phyloP scores from a whole-genome alignment of 1,284 basidiomycete genomes.

The Leccinum fallax region DNA sequence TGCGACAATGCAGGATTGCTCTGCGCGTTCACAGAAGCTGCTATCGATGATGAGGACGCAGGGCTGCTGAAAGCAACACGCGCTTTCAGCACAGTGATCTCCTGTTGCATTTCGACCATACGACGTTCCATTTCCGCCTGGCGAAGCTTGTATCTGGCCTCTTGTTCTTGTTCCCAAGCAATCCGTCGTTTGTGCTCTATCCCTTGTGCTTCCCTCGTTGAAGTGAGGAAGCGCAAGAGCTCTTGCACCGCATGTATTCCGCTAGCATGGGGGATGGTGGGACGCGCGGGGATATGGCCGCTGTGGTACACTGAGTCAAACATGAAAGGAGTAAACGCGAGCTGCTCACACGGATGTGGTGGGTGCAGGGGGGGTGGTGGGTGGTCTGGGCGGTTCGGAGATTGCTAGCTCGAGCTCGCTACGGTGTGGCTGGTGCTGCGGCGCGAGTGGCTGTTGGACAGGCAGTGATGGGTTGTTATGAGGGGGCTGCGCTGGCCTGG shows the following conservation, averaged over 20 bases:
- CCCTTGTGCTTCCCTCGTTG: constrained; percentile 58
- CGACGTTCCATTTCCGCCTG: constrained; percentile 62
- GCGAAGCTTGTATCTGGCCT: constrained; percentile 52
- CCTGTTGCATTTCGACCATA: constrained; percentile 58
- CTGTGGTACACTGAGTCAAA: constrained; percentile 7
- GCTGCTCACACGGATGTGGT: constrained; percentile 29
- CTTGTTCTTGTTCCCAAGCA: constrained; percentile 71
- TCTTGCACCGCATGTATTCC: constrained; percentile 55
- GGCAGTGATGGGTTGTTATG: constrained; percentile 16
- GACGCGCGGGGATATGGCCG: constrained; percentile 16
- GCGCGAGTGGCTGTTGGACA: constrained; percentile 30
- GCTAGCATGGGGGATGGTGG: constrained; percentile 27
- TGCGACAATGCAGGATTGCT: constrained; percentile 2
- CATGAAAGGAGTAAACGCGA: background rate
- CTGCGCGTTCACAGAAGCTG: constrained; percentile 6
- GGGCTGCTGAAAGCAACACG: constrained; percentile 38
- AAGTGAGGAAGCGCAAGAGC: constrained; percentile 53
- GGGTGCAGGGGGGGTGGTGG: constrained; percentile 29
- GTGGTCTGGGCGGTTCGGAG: constrained; percentile 45
- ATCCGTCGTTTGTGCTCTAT: constrained; percentile 56
- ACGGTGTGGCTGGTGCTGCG: constrained; percentile 48
- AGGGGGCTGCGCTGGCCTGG: constrained; percentile 32
- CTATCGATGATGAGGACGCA: constrained; percentile 12
- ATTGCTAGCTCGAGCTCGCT: constrained; percentile 64
- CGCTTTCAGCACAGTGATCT: constrained; percentile 54